Percentiles rank a stretch among this genome's conserved stretches.
Evolutionary conservation across 2,329 filamentous ascomycete genomes (phyloP).

Genomic region (Aspergillus udagawae): DNA sequence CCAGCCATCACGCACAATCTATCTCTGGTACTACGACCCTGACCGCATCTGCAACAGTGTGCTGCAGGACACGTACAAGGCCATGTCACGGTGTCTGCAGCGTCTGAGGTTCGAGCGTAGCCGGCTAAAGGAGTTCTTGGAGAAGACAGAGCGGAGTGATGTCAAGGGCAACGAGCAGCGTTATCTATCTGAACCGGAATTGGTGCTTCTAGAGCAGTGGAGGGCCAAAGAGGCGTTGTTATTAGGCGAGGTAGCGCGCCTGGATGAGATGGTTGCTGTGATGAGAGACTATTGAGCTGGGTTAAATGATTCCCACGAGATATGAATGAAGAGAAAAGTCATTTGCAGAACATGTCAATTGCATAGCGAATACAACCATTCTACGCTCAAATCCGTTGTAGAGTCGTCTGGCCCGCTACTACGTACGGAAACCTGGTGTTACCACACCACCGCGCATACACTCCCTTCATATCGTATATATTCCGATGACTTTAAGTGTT

Average conservation of each 20-base stretch:
- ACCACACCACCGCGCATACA: too few species aligned
- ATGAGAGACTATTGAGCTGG: conserved; percentile 67
- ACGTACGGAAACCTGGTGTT: neutral
- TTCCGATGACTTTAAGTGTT: neutral
- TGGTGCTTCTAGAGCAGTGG: conserved; percentile 64
- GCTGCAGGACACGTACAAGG: conserved; percentile 80
- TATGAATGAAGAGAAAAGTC: neutral
- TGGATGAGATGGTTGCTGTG: conserved; percentile 81
- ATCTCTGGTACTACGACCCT: conserved; percentile 86
- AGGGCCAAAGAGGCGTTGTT: conserved; percentile 64
- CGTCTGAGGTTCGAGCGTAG: conserved; percentile 72
- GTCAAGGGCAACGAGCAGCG: conserved; percentile 80
- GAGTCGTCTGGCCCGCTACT: neutral
- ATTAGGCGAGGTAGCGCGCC: conserved; percentile 69
- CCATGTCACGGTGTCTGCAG: conserved; percentile 80
- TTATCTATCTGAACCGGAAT: conserved; percentile 70
- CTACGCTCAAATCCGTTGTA: neutral
- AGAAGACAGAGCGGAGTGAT: conserved; percentile 79
- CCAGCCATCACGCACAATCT: conserved; percentile 77
- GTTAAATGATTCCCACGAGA: neutral
- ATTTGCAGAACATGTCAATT: neutral
- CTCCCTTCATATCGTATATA: neutral
- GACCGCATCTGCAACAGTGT: conserved; percentile 67
- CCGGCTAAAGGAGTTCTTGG: conserved; percentile 67
- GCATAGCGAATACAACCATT: neutral